Base-by-base conservation (phyloP, 2,329 filamentous ascomycete species). In the Cladophialophora exuberans region DNA sequence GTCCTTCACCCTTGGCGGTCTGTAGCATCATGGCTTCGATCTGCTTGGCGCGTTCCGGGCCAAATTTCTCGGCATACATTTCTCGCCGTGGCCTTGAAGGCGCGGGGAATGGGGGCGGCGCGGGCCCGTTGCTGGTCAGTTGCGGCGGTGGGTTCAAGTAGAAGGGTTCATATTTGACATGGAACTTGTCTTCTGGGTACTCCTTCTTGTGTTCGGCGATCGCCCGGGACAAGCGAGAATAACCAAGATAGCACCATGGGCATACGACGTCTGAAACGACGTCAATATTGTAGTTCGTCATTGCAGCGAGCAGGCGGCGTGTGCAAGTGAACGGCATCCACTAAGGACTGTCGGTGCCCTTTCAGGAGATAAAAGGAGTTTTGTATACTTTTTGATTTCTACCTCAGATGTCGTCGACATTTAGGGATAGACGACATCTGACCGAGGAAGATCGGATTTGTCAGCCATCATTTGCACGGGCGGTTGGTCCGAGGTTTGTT, bases 231-330 rank as follows among this genome's bases (percentile, higher is more conserved):
- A 96, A 82, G 31, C 88, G 85, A 60, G 84, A 84, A 68, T 89
- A 88, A 71, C 90, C 90, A 13, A 95, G 78, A 70, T 91, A 94
- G 78, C 90, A 88, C 66, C 77, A 83, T 31, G 54, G 54, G 31
- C 90, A 95, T 64, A 94, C 82, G 2, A 84, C 88, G 73, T 96
- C 91, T n/a, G 83, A 89, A 55, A 91, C 84, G 67, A 90, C 83
- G 56, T 86, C 83, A 72, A 95, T 88, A 59, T 84, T 82, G 76
- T 92, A 89, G 65, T 84, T 83, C 17, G 86, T 83, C 88, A 92
- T 91, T 39, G 41, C 38, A 25, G 52, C 28, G 20, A 55, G 9
- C 18, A 54, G 49, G 35, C 26, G 50, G 3, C 35, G 45, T 17
- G 38, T 61, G 6, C 48, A 52, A 11, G 11, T 30, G 15, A 61